These are phyloP conservation scores for Piloderma croceum DNA, from an alignment of 768 basidiomycete species.

Conservation along the genomic window DNA sequence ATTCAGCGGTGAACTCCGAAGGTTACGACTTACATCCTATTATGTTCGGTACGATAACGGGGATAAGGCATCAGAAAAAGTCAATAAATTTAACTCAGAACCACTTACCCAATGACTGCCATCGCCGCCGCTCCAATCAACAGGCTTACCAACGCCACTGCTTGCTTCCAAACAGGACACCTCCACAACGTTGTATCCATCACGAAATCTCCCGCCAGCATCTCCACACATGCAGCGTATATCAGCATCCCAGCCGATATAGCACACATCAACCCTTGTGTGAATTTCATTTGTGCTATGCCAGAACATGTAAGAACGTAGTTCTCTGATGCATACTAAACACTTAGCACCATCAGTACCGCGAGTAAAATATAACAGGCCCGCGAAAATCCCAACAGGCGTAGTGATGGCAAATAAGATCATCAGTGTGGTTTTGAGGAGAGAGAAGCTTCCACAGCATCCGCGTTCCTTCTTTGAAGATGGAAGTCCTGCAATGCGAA, in stretches of 20 bases:
- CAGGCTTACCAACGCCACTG: constrained; percentile 54
- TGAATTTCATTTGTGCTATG: constrained; percentile 45
- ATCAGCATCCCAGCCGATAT: constrained; percentile 80
- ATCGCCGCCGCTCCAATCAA: constrained; percentile 58
- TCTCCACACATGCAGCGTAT: constrained; percentile 79
- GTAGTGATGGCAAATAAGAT: constrained; percentile 70
- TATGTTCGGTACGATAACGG: no score
- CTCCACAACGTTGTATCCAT: constrained; percentile 56
- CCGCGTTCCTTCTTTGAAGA: constrained; percentile 23
- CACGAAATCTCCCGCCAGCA: constrained; percentile 83
- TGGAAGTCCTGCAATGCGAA: constrained; percentile 68
- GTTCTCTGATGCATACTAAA: constrained; percentile 1
- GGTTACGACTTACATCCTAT: no score
- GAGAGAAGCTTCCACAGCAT: no score
- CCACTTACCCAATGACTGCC: constrained; percentile 53
- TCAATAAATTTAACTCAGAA: no score
- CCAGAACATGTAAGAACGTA: background rate
- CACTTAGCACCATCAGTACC: constrained; percentile 24
- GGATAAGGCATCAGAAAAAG: no score
- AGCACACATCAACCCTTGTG: constrained; percentile 75
- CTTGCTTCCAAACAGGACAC: constrained; percentile 35
- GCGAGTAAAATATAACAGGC: constrained; percentile 43
- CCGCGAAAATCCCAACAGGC: constrained; percentile 60
- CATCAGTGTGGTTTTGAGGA: constrained; percentile 51
- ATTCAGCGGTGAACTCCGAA: no score